phyloP scores from a whole-genome alignment of 768 basidiomycete genomes.

The Thelephora ganbajun region DNA sequence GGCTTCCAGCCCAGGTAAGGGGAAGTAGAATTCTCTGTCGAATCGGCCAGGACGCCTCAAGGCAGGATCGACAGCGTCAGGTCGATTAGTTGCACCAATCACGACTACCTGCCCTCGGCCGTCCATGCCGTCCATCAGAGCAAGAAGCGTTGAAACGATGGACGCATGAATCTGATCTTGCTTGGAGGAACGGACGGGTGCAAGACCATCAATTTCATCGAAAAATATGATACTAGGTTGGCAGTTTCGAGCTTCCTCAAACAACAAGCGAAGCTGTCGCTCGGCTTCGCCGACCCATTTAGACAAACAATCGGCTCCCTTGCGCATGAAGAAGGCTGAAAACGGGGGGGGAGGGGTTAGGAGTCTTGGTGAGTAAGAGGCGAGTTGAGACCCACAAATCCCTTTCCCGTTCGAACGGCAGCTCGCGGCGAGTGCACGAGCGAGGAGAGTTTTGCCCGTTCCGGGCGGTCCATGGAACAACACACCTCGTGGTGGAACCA shows the following conservation, averaged over 20 bases:
- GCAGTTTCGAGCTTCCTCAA: slow-evolving; percentile 85
- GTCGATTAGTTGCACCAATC: slow-evolving; percentile 95
- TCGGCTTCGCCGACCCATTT: slow-evolving; percentile 99
- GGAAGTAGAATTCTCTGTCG: slow-evolving; percentile 97
- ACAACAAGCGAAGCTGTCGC: slow-evolving; percentile 84
- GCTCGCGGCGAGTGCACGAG: slow-evolving; percentile 86
- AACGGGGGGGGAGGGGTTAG: neutral
- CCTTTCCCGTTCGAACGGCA: slow-evolving; percentile 76
- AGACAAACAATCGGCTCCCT: slow-evolving; percentile 93
- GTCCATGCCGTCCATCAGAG: slow-evolving; percentile 99
- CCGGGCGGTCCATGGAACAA: slow-evolving; percentile 97
- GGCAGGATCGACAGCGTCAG: slow-evolving; percentile 96
- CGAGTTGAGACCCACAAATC: slow-evolving; percentile 52
- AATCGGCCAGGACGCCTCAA: slow-evolving; percentile 88
- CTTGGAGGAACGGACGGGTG: slow-evolving; percentile 95
- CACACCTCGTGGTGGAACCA: slow-evolving; percentile 93
- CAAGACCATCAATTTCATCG: slow-evolving; percentile 97
- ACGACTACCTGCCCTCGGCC: slow-evolving; percentile 94
- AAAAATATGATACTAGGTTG: slow-evolving; percentile 99
- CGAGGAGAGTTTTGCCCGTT: slow-evolving; percentile 93
- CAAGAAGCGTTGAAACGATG: slow-evolving; percentile 89
- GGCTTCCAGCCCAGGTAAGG: slow-evolving; percentile 72
- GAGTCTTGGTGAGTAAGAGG: neutral
- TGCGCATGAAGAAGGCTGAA: slow-evolving; percentile 97
- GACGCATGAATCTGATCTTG: slow-evolving; percentile 99